phyloP scores from a whole-genome alignment of 2,329 filamentous ascomycete species.

The Arthrobotrys sphaeroides region DNA sequence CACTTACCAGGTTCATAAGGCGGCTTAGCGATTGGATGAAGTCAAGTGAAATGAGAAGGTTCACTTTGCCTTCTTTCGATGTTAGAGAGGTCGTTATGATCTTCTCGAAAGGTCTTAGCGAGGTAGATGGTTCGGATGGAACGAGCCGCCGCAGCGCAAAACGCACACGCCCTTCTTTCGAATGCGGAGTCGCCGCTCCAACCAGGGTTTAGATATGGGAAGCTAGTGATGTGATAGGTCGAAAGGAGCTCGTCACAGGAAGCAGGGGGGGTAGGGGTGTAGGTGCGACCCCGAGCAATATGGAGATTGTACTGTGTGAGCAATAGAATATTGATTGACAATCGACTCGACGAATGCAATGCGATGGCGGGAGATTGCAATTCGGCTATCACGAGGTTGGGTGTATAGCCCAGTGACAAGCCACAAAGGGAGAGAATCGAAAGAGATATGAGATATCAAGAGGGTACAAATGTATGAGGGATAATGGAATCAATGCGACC shows the following conservation, averaged over 20 bases:
- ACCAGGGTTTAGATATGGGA: conserved; percentile 26
- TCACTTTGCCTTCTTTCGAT: conserved; percentile 16
- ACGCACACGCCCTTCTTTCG: conserved; percentile 21
- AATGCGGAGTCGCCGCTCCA: conserved; percentile 19
- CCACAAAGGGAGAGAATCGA: conserved; percentile 22
- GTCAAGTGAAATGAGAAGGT: conserved; percentile 34
- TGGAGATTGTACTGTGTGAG: not conserved
- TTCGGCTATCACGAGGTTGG: conserved; percentile 38
- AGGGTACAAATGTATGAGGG: conserved; percentile 15
- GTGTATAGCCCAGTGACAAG: conserved; percentile 52
- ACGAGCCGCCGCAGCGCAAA: conserved; percentile 39
- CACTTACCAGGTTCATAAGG: conserved; percentile 50
- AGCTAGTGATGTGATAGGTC: conserved; percentile 32
- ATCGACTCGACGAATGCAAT: conserved; percentile 16
- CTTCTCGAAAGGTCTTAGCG: conserved; percentile 43
- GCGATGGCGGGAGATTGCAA: conserved; percentile 29
- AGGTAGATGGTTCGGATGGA: conserved; percentile 29
- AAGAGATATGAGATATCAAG: conserved; percentile 7
- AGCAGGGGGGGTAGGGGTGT: not conserved
- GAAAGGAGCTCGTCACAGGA: not conserved
- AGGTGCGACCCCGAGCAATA: conserved; percentile 14
- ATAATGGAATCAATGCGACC: conserved; percentile 37
- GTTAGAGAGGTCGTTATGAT: conserved; percentile 26
- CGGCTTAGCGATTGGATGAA: conserved; percentile 53
- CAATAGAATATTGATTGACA: not conserved